phyloP scores from a whole-genome alignment of 176 grass and related monocot species.

The Paspalum vaginatum region DNA sequence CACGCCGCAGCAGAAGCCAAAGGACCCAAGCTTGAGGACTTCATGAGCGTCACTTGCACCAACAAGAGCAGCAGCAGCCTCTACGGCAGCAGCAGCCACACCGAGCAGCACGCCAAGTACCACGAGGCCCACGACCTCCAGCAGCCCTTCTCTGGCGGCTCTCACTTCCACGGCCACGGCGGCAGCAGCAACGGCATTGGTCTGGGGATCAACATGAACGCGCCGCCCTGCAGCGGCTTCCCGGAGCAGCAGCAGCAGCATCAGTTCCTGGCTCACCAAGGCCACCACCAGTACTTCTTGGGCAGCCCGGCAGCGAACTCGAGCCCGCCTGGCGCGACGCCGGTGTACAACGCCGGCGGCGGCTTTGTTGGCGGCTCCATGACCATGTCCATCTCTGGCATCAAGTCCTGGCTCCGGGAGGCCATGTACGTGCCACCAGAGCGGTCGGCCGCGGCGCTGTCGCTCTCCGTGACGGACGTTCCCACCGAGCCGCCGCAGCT shows the following conservation, averaged over 20 bases:
- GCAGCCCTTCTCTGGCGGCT: slow-evolving; percentile 8
- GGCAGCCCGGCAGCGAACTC: slow-evolving; percentile 28
- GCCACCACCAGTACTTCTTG: slow-evolving; percentile 35
- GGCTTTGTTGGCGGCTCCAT: slow-evolving; percentile 50
- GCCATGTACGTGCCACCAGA: slow-evolving; percentile 53
- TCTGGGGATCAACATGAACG: slow-evolving; percentile 73
- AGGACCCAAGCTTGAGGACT: slow-evolving; percentile 84
- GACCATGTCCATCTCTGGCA: slow-evolving; percentile 86
- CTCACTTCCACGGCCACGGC: slow-evolving; percentile 51
- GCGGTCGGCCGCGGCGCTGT: slow-evolving; percentile 36
- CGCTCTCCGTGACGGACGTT: slow-evolving; percentile 46
- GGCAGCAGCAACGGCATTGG: slow-evolving; percentile 24
- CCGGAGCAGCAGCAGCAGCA: background rate
- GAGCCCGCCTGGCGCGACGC: background rate
- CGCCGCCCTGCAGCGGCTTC: slow-evolving; percentile 42
- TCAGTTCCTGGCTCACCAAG: slow-evolving; percentile 10
- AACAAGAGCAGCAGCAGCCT: slow-evolving; percentile 42
- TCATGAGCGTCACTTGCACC: slow-evolving; percentile 60
- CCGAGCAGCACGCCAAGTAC: slow-evolving; percentile 36
- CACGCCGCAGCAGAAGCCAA: slow-evolving; percentile 51
- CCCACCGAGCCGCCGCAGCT: slow-evolving; percentile 21
- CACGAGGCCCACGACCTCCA: slow-evolving; percentile 39
- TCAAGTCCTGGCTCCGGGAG: slow-evolving; percentile 94
- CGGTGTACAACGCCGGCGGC: slow-evolving; percentile 49
- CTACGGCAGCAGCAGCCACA: slow-evolving; percentile 37